These are phyloP conservation scores for Ogataea parapolymorpha DNA, from an alignment of 805 yeast genomes.

Conservation along the genomic window DNA sequence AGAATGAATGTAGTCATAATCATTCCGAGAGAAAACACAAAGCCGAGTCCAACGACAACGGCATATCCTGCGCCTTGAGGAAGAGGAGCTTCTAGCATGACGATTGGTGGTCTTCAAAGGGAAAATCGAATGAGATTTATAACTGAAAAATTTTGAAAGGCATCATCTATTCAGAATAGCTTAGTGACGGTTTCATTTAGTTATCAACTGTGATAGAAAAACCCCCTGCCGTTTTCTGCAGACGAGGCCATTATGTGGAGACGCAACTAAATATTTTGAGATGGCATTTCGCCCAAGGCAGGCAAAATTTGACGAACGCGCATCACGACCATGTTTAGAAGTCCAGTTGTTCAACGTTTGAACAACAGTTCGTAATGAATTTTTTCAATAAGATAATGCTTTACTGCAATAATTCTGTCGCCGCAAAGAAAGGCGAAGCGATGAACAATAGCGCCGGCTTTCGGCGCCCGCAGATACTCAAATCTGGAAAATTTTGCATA, in stretches of 20 bases:
- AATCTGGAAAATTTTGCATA: not conserved
- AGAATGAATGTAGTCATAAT: slow-evolving; percentile 66
- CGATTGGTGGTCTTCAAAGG: not conserved
- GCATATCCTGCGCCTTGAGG: slow-evolving; percentile 87
- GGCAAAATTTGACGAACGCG: not conserved
- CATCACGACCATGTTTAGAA: not conserved
- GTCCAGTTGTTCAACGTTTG: not conserved
- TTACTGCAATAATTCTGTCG: not conserved
- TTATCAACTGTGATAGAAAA: not conserved
- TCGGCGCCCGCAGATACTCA: not conserved
- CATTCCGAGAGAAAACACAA: slow-evolving; percentile 70
- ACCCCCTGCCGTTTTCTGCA: not conserved
- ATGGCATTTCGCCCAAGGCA: not conserved
- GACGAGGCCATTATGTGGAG: not conserved
- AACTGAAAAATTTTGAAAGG: not conserved
- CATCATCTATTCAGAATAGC: not conserved
- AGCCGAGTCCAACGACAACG: slow-evolving; percentile 84
- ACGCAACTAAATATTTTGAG: not conserved
- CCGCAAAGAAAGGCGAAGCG: not conserved
- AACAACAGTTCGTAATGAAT: too few relatives aligned
- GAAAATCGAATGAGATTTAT: not conserved
- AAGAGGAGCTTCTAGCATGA: slow-evolving; percentile 18
- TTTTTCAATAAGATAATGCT: not conserved
- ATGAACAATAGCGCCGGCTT: not conserved
- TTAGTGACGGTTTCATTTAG: not conserved